phyloP scores from a whole-genome alignment of 1,284 basidiomycete genomes.

The Pseudomicrostroma phylloplanum region DNA sequence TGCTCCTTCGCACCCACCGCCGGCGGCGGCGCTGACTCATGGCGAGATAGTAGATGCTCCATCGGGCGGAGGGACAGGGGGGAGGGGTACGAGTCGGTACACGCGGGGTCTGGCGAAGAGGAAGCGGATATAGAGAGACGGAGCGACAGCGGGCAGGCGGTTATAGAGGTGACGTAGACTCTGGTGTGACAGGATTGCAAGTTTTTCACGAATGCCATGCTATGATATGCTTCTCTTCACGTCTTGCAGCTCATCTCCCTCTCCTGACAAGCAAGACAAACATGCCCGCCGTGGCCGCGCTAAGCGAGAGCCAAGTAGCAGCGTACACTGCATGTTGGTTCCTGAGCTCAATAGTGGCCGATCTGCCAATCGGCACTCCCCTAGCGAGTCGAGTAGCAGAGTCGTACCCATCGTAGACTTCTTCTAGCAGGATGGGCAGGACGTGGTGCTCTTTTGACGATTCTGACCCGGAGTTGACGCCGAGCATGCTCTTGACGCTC shows the following conservation, averaged over 20 bases:
- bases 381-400: slow-evolving; percentile 61
- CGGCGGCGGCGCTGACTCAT: too few relatives aligned
- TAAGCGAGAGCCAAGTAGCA: slow-evolving; percentile 68
- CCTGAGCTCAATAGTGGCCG: slow-evolving; percentile 77
- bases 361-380: slow-evolving; percentile 78
- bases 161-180: too few relatives aligned
- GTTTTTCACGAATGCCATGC: too few relatives aligned
- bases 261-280: slow-evolving; percentile 4
- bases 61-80: too few relatives aligned
- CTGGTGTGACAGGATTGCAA: too few relatives aligned
- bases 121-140: too few relatives aligned
- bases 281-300: slow-evolving; percentile 4
- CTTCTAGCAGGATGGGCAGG: slow-evolving; percentile 41
- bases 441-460: slow-evolving; percentile 16
- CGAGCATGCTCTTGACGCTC: slow-evolving; percentile 27
- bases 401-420: slow-evolving; percentile 60
- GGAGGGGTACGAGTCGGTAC: too few relatives aligned
- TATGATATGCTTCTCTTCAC: neutral
- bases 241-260: neutral
- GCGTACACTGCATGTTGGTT: slow-evolving; percentile 95
- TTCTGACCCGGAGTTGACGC: neutral
- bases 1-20: too few relatives aligned
- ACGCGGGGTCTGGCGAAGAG: too few relatives aligned
- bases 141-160: too few relatives aligned
- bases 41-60: too few relatives aligned